Base-by-base conservation (phyloP, 768 basidiomycete species). In the Suillus subalutaceus region DNA sequence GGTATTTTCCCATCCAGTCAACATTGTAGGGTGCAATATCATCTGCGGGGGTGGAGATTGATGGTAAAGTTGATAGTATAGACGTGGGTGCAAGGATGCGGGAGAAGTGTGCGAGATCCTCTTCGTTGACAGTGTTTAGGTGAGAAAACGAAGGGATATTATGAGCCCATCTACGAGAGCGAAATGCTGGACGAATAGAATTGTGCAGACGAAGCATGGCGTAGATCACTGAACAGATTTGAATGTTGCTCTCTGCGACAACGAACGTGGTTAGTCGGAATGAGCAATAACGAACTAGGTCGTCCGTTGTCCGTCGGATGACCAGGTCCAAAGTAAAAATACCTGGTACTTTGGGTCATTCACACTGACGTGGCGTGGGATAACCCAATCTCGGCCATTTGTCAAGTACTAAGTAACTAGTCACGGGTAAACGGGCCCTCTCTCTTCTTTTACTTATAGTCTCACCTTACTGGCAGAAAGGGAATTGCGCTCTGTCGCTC, bases 1-100 rank as follows among this genome's bases (percentile, higher is more conserved):
- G 85, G 76, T 96, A 99, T 77, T 97, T 97, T 72, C 90, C 90
- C 90, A 97, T 94, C 96, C 96, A 97, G 77, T 99, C 97, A 69
- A 85, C 81, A 77, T 99, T 99, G 84, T 85, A 97, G 2, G 80
- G 82, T 4, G 83, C 82, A 37, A 99, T 85, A 68, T 97, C 96
- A 13, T 88, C 81, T 9, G 81, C 46, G n/a, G 86, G 65, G 20
- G 79, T 71, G 9, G 83, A 76, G 53, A 68, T 68, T 16, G 90
- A 84, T 32, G 86, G 72, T 2, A 92, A 81, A 9, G 90, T 90
- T 23, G 92, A 89, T 18, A 94, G 79, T 63, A 94, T 85, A 40
- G 90, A 84, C 6, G 85, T 80, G 1, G 83, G 77, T 0, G 90
- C 82, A 8, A 94, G 85, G 63, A 93, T 81, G 63, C 81, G 80